A percentile compares a stretch with the other conserved stretches of the same genome.
Evolutionary conservation across 2,329 filamentous ascomycete genomes (phyloP).

Genomic region (Conoideocrella luteorostrata): DNA sequence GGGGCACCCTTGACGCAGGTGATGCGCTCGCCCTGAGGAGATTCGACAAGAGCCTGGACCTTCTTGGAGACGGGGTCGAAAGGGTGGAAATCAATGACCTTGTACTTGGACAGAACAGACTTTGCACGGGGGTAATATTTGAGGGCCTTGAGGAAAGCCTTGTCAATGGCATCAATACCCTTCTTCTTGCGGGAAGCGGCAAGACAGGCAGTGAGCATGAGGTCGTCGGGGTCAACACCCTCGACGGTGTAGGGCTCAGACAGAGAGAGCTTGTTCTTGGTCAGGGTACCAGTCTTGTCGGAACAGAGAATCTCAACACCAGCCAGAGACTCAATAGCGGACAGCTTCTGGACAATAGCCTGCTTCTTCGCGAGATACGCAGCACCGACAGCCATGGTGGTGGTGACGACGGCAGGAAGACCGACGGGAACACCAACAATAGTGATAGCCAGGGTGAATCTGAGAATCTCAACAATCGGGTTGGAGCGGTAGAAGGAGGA

Average conservation of each 20-base stretch:
- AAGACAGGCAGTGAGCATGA: constrained; percentile 87
- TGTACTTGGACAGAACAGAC: constrained; percentile 73
- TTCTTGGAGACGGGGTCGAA: constrained; percentile 95
- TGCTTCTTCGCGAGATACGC: constrained; percentile 88
- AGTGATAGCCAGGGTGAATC: constrained; percentile 82
- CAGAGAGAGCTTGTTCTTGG: constrained; percentile 89
- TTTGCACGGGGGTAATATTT: constrained; percentile 79
- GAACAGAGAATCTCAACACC: constrained; percentile 89
- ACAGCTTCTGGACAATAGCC: constrained; percentile 89
- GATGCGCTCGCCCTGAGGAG: constrained; percentile 75
- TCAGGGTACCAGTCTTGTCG: constrained; percentile 80
- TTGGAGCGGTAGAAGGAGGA: constrained; percentile 85
- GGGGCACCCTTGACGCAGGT: constrained; percentile 89
- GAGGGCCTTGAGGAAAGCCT: constrained; percentile 85
- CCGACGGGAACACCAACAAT: constrained; percentile 90
- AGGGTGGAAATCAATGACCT: constrained; percentile 75
- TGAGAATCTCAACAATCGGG: constrained; percentile 68
- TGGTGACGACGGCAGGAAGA: constrained; percentile 88
- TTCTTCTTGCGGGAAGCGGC: constrained; percentile 92
- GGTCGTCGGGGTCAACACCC: constrained; percentile 77
- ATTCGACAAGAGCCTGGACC: constrained; percentile 77
- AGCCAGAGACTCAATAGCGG: constrained; percentile 84
- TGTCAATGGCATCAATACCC: constrained; percentile 91
- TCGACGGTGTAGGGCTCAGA: constrained; percentile 77
- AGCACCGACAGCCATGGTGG: constrained; percentile 90